These are phyloP conservation scores for Penicillium sp. DNA, from an alignment of 2,329 filamentous ascomycete species.

Conservation along the genomic window DNA sequence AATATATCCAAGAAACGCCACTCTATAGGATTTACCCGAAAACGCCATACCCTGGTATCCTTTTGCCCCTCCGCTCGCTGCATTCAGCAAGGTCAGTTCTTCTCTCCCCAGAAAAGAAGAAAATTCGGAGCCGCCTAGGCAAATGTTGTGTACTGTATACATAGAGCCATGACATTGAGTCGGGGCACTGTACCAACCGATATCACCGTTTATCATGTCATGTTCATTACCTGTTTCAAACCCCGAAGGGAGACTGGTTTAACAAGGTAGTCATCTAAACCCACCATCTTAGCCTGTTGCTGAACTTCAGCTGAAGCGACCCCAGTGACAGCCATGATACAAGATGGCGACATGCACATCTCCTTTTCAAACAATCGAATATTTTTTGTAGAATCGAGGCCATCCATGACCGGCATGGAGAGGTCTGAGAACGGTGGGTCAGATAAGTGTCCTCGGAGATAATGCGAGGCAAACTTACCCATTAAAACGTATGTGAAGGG, in stretches of 20 bases:
- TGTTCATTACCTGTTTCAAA: slow-evolving; percentile 30
- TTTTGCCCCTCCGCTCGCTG: no score
- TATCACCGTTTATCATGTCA: slow-evolving; percentile 21
- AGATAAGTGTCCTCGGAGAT: not conserved
- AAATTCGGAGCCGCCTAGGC: no score
- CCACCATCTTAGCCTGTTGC: slow-evolving; percentile 29
- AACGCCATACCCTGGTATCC: no score
- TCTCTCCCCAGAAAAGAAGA: no score
- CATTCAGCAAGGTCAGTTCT: no score
- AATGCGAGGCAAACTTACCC: slow-evolving; percentile 20
- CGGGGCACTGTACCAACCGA: no score
- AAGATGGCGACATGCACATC: slow-evolving; percentile 18
- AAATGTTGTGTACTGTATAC: no score
- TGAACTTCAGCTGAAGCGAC: slow-evolving; percentile 33
- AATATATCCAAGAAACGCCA: no score
- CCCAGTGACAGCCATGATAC: slow-evolving; percentile 33
- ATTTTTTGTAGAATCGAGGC: slow-evolving; percentile 41
- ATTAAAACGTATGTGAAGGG: slow-evolving; percentile 37
- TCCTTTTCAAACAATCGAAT: slow-evolving; percentile 40
- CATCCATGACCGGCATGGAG: slow-evolving; percentile 47
- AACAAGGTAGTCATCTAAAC: slow-evolving; percentile 33
- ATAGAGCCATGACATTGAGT: no score
- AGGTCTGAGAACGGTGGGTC: slow-evolving; percentile 34
- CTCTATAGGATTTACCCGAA: no score
- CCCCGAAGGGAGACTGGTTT: slow-evolving; percentile 33